phyloP scores from a whole-genome alignment of 2,329 filamentous ascomycete species.

The Cladosporium phlei region DNA sequence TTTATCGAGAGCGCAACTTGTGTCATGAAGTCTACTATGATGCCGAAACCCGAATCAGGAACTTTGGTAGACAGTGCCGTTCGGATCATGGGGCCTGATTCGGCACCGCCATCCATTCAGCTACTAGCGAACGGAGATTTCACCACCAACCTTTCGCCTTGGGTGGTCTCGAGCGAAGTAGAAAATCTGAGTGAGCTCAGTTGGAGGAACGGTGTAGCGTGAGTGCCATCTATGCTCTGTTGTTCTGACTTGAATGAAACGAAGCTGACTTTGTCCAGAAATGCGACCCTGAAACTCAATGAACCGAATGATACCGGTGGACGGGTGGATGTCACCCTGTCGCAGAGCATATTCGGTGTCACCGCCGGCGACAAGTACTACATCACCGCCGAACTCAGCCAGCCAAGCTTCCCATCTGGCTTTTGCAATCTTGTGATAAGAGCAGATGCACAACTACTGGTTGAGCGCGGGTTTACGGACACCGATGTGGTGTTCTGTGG shows the following conservation, averaged over 20 bases:
- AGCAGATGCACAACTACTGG: too few relatives aligned
- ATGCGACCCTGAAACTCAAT: background rate
- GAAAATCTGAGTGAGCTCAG: background rate
- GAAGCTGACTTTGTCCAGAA: background rate
- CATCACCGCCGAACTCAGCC: background rate
- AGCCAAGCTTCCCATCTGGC: background rate
- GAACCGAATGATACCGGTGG: background rate
- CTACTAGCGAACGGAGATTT: background rate
- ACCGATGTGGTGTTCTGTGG: too few relatives aligned
- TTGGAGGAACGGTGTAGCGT: constrained; percentile 1
- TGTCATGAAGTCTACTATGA: background rate
- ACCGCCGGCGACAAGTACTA: background rate
- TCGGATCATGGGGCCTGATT: background rate
- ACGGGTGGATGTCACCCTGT: background rate
- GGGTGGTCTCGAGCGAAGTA: background rate
- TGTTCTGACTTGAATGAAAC: background rate
- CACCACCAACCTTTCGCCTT: background rate
- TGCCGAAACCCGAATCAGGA: background rate
- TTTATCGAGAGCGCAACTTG: background rate
- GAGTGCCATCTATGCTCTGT: background rate
- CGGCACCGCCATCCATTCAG: background rate
- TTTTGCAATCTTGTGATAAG: background rate
- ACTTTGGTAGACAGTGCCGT: background rate
- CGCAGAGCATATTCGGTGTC: background rate
- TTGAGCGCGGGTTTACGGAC: too few relatives aligned